These are phyloP conservation scores for Arachis monticola DNA, from an alignment of 331 rosid species.

Conservation along the genomic window DNA sequence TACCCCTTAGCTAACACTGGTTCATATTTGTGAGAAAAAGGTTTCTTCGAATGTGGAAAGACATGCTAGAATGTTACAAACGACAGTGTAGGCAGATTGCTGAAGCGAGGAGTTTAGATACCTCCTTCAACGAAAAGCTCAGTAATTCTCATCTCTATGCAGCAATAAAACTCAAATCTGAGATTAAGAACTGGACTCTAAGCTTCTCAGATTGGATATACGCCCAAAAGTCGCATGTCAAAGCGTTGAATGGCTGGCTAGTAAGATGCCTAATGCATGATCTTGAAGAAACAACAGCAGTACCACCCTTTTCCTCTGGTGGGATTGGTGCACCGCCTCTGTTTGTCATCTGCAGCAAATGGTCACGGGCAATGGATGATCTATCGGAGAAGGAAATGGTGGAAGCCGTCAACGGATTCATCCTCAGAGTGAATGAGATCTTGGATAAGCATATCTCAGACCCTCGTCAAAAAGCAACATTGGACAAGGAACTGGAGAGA, in stretches of 20 bases:
- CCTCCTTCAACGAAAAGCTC: slow-evolving; percentile 40
- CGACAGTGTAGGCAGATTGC: slow-evolving; percentile 52
- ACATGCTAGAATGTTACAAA: slow-evolving; percentile 65
- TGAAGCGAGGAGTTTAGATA: slow-evolving; percentile 49
- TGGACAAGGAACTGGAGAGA: slow-evolving; percentile 56
- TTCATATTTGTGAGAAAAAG: slow-evolving; percentile 38
- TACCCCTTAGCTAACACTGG: slow-evolving; percentile 15
- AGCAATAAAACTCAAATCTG: slow-evolving; percentile 60
- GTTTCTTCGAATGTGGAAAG: slow-evolving; percentile 69
- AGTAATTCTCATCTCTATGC: slow-evolving; percentile 50
- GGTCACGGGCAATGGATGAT: slow-evolving; percentile 65
- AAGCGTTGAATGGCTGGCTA: slow-evolving; percentile 73
- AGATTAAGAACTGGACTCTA: slow-evolving; percentile 60
- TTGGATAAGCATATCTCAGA: slow-evolving; percentile 53
- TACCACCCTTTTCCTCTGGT: slow-evolving; percentile 52
- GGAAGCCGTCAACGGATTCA: slow-evolving; percentile 55
- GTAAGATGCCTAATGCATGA: slow-evolving; percentile 56
- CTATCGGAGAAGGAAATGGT: slow-evolving; percentile 57
- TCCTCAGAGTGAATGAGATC: slow-evolving; percentile 41
- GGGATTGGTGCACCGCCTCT: slow-evolving; percentile 62
- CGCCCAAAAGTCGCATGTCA: slow-evolving; percentile 59
- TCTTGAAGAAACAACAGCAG: slow-evolving; percentile 50
- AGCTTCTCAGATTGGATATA: slow-evolving; percentile 62
- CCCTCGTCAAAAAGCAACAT: slow-evolving; percentile 43
- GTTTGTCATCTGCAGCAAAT: slow-evolving; percentile 58